Evolutionary conservation across 768 basidiomycete species (phyloP).

Genomic region (Boletus rufocinnamomeus): DNA sequence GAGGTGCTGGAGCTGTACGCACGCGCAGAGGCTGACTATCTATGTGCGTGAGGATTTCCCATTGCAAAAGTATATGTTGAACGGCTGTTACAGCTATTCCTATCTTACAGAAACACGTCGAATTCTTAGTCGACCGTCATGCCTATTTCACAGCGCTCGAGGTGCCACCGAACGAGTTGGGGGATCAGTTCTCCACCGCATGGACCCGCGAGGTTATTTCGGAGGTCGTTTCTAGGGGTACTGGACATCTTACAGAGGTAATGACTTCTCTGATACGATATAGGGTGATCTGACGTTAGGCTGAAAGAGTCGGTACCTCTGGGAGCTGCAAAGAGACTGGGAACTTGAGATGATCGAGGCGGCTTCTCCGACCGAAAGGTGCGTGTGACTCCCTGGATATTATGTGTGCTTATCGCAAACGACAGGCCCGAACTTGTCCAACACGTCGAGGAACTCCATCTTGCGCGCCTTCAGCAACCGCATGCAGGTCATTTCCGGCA

Average conservation of each 20-base stretch:
- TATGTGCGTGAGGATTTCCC: constrained; percentile 58
- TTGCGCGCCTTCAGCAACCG: constrained; percentile 72
- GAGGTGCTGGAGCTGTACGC: constrained; percentile 63
- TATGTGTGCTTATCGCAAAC: not conserved
- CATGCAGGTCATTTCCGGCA: constrained; percentile 60
- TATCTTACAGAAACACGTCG: constrained; percentile 65
- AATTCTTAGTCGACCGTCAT: constrained; percentile 52
- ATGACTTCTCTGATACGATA: constrained; percentile 13
- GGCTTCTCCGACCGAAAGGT: constrained; percentile 51
- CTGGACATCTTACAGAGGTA: constrained; percentile 66
- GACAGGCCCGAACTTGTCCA: constrained; percentile 47
- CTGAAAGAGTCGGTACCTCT: constrained; percentile 65
- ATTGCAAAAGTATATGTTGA: constrained; percentile 18
- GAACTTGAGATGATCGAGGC: constrained; percentile 63
- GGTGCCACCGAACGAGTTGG: constrained; percentile 49
- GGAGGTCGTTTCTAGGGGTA: constrained; percentile 56
- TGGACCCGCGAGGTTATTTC: constrained; percentile 63
- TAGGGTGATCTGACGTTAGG: constrained; percentile 16
- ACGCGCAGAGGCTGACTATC: constrained; percentile 72
- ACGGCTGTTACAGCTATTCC: constrained; percentile 61
- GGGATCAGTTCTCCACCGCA: constrained; percentile 57
- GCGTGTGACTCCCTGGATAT: constrained; percentile 2
- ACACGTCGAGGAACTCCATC: constrained; percentile 56
- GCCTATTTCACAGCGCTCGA: constrained; percentile 39
- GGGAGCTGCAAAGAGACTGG: constrained; percentile 76